A percentile compares a stretch with the other conserved stretches of the same genome.
Evolutionary conservation across 768 basidiomycete species (phyloP).

Genomic region (Tephrocybe sp.): DNA sequence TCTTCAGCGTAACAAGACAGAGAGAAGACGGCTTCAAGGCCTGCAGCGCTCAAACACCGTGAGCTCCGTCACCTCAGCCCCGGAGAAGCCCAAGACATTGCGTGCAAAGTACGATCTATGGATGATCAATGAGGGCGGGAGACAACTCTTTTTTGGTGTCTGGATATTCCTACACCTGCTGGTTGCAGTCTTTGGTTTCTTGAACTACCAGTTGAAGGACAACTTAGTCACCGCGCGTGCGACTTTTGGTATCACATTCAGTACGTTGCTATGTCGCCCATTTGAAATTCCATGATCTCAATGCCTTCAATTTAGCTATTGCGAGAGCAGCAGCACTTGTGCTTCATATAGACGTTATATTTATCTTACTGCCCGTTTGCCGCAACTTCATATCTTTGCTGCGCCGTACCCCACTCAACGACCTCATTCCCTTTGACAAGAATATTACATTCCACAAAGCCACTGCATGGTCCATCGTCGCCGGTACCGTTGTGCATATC

Average conservation of each 20-base stretch:
- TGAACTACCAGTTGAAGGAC: constrained; percentile 81
- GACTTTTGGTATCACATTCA: constrained; percentile 74
- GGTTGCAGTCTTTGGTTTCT: constrained; percentile 73
- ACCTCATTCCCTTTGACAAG: constrained; percentile 91
- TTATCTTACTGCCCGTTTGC: constrained; percentile 95
- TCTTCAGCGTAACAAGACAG: constrained; percentile 84
- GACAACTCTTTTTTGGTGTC: constrained; percentile 72
- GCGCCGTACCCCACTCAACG: constrained; percentile 82
- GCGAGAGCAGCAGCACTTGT: constrained; percentile 89
- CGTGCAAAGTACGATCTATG: constrained; percentile 62
- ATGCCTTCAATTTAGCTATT: constrained; percentile 60
- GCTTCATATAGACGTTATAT: constrained; percentile 87
- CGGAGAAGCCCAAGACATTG: constrained; percentile 38
- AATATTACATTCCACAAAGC: constrained; percentile 90
- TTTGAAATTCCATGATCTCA: constrained; percentile 12
- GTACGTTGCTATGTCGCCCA: constrained; percentile 42
- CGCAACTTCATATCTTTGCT: constrained; percentile 91
- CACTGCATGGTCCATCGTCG: constrained; percentile 88
- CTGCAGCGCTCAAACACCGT: constrained; percentile 64
- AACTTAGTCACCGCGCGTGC: constrained; percentile 66
- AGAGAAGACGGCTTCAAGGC: constrained; percentile 81
- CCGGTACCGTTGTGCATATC: constrained; percentile 75
- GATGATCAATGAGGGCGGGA: constrained; percentile 94
- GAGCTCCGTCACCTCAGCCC: constrained; percentile 23
- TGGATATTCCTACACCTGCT: constrained; percentile 83